These are phyloP conservation scores for Parsonsia alboflavescens DNA, from an alignment of 257 asterid species.

Conservation along the genomic window DNA sequence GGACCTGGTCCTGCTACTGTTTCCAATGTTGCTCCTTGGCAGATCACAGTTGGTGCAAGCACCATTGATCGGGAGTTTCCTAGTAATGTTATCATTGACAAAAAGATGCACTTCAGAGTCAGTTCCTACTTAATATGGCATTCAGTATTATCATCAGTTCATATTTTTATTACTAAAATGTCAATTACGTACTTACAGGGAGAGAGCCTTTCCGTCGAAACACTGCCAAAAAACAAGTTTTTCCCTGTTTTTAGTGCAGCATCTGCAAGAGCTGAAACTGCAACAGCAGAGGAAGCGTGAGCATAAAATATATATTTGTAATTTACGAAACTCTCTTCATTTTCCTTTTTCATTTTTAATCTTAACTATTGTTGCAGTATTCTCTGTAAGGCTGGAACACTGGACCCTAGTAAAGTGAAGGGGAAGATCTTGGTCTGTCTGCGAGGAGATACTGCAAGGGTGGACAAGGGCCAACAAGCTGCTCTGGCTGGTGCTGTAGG, in stretches of 20 bases:
- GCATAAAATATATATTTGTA: slow-evolving; percentile 10
- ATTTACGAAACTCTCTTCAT: background rate
- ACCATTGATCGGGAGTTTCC: slow-evolving; percentile 73
- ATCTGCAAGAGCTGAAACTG: slow-evolving; percentile 46
- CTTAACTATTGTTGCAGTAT: slow-evolving; percentile 27
- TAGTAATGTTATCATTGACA: slow-evolving; percentile 52
- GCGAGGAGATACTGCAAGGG: slow-evolving; percentile 62
- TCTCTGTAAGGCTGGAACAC: slow-evolving; percentile 61
- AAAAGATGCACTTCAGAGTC: slow-evolving; percentile 47
- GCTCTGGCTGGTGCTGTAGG: slow-evolving; percentile 81
- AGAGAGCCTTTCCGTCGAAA: slow-evolving; percentile 54
- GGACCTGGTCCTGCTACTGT: slow-evolving; percentile 65
- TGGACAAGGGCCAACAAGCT: slow-evolving; percentile 77
- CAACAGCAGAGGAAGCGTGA: slow-evolving; percentile 61
- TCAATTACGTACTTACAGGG: slow-evolving; percentile 40
- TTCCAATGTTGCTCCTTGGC: slow-evolving; percentile 83
- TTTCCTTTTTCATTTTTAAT: background rate
- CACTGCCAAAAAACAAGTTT: slow-evolving; percentile 34
- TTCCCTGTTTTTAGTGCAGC: slow-evolving; percentile 49
- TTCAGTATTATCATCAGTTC: background rate
- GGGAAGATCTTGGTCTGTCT: slow-evolving; percentile 84
- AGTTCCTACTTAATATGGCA: slow-evolving; percentile 1
- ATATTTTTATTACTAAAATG: background rate
- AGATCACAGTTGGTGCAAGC: slow-evolving; percentile 85
- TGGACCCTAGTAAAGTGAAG: slow-evolving; percentile 67